A percentile compares a stretch with the other conserved stretches of the same genome.
These are phyloP conservation scores for Chionographis japonica DNA, from an alignment of 106 monocot species.

Conservation along the genomic window DNA sequence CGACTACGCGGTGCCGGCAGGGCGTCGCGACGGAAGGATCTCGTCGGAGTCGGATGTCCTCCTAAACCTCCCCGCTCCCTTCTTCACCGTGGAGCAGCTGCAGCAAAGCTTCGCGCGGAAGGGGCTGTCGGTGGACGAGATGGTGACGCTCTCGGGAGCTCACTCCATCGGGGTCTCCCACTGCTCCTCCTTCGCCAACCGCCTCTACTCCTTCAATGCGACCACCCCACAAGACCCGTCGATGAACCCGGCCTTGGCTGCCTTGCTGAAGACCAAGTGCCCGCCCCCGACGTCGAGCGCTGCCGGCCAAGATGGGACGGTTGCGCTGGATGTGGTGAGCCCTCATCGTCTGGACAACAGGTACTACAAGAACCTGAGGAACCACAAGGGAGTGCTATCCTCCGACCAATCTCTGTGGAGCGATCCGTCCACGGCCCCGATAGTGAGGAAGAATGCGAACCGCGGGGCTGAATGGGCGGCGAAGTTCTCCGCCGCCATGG, in stretches of 20 bases:
- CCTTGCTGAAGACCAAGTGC: constrained; percentile 21
- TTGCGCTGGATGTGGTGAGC: constrained; percentile 19
- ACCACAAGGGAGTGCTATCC: constrained; percentile 16
- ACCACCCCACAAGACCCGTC: constrained; percentile 9
- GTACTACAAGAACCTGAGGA: constrained; percentile 24
- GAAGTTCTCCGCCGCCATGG: constrained; percentile 32
- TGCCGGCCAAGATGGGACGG: background rate
- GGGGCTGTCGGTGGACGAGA: constrained; percentile 22
- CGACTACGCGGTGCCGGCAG: constrained; percentile 18
- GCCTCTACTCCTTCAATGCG: constrained; percentile 8
- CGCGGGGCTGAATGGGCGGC: background rate
- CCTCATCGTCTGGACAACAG: constrained; percentile 29
- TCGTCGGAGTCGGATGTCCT: constrained; percentile 7
- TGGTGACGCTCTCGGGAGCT: constrained; percentile 49
- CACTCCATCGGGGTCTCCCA: constrained; percentile 44
- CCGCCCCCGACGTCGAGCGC: background rate
- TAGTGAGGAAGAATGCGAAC: constrained; percentile 1
- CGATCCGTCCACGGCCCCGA: background rate
- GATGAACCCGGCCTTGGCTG: constrained; percentile 18
- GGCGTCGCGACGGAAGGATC: constrained; percentile 24
- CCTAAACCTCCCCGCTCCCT: constrained; percentile 26
- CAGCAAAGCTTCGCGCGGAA: constrained; percentile 17
- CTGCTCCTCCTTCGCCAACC: constrained; percentile 30
- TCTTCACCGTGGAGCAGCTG: constrained; percentile 16
- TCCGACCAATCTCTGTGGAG: constrained; percentile 25